Evolutionary conservation across 345 rosid genomes (phyloP).

Genomic region (Euphorbia lathyris): DNA sequence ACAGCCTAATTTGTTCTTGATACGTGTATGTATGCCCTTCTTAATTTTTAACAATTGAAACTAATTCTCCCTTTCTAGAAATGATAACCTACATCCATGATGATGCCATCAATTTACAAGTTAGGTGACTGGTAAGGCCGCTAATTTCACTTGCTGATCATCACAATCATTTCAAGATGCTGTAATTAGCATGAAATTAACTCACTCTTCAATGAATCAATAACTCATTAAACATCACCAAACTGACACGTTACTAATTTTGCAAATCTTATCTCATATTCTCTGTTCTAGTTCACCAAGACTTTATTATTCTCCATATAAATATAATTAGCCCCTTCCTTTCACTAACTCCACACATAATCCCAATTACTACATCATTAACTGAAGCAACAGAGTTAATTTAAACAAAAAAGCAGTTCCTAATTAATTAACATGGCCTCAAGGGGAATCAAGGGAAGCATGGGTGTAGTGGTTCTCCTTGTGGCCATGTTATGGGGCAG

Average conservation of each 20-base stretch:
- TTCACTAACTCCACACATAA: background rate
- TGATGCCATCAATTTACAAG: background rate
- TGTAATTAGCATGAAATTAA: background rate
- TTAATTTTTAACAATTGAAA: background rate
- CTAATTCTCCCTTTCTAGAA: background rate
- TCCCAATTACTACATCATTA: background rate
- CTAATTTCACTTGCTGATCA: background rate
- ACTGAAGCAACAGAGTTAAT: background rate
- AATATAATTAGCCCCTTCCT: background rate
- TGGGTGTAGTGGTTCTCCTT: conserved; percentile 12
- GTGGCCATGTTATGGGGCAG: conserved; percentile 26
- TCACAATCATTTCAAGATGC: background rate
- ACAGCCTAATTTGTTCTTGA: background rate
- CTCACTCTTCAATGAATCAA: background rate
- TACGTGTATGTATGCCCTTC: background rate
- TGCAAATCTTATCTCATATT: conserved; percentile 9
- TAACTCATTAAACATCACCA: background rate
- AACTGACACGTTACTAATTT: background rate
- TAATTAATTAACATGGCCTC: conserved; percentile 17
- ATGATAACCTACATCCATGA: background rate
- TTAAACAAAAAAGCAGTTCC: background rate
- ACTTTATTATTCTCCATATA: background rate
- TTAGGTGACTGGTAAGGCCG: conserved; percentile 1
- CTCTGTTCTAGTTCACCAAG: conserved; percentile 20
- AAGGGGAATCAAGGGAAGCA: conserved; percentile 5